A percentile compares a stretch with the other conserved stretches of the same genome.
phyloP scores from a whole-genome alignment of 2,329 filamentous ascomycete species.

The Cladorrhinum sp. region DNA sequence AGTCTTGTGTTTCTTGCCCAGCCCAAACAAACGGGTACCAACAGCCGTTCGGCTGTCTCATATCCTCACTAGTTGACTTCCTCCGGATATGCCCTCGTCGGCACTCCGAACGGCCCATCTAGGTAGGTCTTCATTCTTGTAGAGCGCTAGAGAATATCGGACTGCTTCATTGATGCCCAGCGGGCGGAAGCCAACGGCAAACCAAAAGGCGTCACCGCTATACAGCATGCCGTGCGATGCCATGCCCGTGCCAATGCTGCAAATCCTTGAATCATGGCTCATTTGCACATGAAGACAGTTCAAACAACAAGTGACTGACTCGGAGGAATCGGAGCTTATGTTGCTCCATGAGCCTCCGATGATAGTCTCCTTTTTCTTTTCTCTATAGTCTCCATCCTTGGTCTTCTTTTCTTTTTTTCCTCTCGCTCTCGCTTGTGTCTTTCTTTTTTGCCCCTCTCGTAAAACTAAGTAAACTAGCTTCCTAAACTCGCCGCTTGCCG shows the following conservation, averaged over 20 bases:
- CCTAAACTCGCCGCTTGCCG: neutral
- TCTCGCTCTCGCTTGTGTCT: neutral
- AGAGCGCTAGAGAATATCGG: slow-evolving; percentile 13
- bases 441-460: neutral
- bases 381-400: neutral
- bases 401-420: neutral
- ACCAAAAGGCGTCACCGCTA: neutral
- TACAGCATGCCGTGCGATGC: neutral
- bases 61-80: neutral
- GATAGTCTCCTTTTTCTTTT: neutral
- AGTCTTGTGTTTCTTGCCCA: neutral
- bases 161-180: slow-evolving; percentile 12
- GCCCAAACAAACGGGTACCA: slow-evolving; percentile 11
- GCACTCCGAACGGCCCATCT: neutral
- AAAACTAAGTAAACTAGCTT: too few relatives aligned
- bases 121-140: neutral
- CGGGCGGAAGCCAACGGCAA: neutral
- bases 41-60: neutral
- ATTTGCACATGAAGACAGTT: neutral
- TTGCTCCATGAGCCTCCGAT: neutral
- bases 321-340: neutral
- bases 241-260: neutral
- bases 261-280: neutral
- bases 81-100: neutral
- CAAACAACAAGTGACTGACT: neutral